Base-by-base conservation (phyloP, 2,329 filamentous ascomycete species). In the Colletotrichum acutatum region DNA sequence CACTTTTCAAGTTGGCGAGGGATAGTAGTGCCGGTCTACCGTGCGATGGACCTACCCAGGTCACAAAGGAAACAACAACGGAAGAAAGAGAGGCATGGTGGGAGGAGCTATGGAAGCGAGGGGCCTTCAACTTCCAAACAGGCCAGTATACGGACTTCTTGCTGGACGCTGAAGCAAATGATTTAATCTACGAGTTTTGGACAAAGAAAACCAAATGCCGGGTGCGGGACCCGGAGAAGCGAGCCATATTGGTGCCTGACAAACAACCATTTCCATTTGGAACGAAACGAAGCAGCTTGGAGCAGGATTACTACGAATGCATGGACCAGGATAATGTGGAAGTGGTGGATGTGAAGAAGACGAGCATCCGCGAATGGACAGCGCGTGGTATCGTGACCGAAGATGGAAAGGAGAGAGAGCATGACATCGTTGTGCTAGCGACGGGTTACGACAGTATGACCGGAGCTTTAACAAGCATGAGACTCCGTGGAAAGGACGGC, bases 21-120 rank as follows among this genome's bases (percentile, higher is more conserved):
- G 84, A 77, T 16, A 87, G 80, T 19, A 88, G 87, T 74, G 83
- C 84, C 0, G 88, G 89, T 2, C 89, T 91, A 78, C 79, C 83
- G 5, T 89, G 86, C 73, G 85, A 88, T 64, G 75, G 79, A 22
- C 79, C 87, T 60, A 83, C 83, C 42, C 83, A 85, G 19, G 85
- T 84, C 0, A 84, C 83, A 22, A 81, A 85, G 24, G 84, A 85
- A 14, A 80, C 77, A 4, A 76, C 79, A 0, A 78, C 79, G 0
- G 83, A 86, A 63, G 82, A 89, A 71, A 82, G 85, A 3, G 79
- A 85, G 60, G 81, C 80, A 22, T 78, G 84, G 19, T 86, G 82
- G 67, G 83, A 89, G 68, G 77, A 82, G 12, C 75, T 86, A 0
- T 90, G 84, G 83, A 63, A 79, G 0, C 75, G 82, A 1, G 87